Percentiles rank a stretch among this genome's conserved stretches.
Evolutionary conservation across 2,329 filamentous ascomycete species (phyloP).

Genomic region (Fusarium sulawesiense): DNA sequence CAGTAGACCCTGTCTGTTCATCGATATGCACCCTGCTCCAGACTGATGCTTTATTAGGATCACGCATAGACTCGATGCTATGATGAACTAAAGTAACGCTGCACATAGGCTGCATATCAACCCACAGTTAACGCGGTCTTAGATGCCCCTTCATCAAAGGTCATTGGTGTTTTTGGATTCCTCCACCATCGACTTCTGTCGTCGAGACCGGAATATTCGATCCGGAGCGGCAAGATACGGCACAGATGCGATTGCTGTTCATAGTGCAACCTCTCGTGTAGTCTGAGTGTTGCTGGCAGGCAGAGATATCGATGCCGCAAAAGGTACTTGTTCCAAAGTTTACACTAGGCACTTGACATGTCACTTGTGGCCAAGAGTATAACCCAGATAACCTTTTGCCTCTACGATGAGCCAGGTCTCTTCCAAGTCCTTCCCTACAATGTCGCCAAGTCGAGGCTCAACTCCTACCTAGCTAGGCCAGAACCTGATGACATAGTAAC

Average conservation of each 20-base stretch:
- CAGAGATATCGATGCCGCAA: not conserved
- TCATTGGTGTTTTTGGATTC: not conserved
- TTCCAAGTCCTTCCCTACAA: not conserved
- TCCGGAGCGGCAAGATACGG: not conserved
- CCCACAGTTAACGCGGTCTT: not conserved
- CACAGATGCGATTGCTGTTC: not conserved
- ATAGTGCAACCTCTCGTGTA: not conserved
- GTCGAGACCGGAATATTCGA: not conserved
- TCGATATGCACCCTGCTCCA: conserved; percentile 1
- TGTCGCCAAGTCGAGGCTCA: conserved; percentile 15
- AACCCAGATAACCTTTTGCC: not conserved
- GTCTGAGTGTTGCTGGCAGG: not conserved
- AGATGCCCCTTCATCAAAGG: not conserved
- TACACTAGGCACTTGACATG: not conserved
- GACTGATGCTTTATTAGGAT: not conserved
- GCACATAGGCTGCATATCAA: not conserved
- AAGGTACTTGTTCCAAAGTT: not conserved
- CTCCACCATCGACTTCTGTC: not conserved
- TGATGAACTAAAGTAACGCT: not conserved
- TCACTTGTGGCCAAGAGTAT: not conserved
- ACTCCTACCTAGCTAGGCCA: not conserved
- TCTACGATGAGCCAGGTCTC: not conserved
- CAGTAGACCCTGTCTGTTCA: not conserved
- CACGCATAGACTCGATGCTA: not conserved
- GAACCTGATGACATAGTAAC: not conserved